Base-by-base conservation (phyloP, 2,329 filamentous ascomycete species). In the Huntiella decipiens region DNA sequence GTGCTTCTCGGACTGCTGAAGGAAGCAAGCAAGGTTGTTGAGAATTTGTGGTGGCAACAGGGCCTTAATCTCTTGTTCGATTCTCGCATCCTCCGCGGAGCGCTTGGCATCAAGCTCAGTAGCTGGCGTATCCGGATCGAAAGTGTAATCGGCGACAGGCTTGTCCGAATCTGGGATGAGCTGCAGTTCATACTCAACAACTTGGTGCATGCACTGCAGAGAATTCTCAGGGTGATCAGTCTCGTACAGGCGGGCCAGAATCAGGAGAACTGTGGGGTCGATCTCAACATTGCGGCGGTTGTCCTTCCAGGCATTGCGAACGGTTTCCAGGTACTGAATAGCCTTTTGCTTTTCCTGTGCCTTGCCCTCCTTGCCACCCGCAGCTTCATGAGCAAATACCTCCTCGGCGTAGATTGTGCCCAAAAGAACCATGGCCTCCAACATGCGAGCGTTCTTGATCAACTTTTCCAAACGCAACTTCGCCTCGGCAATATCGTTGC, bases 21-120 rank as follows among this genome's bases (percentile, higher is more conserved):
- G 77, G 63, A 96, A 96, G 61, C 87, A 95, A 4, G 84, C 91
- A 58, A 96, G 93, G 59, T 98, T 98, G 67, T 96, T 98, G 38
- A 98, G 71, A 2, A 96, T 69, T 56, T 94, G 86, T 3, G 91
- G 91, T 1, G 87, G 83, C 1, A 98, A 66, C 49, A 80, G 70
- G 57, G 87, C 82, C 45, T 86, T 78, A 22, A 93, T 67, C 12
- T 70, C 67, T 16, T 66, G 66, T 46, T 73, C 72, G 47, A 74
- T 63, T 28, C 73, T 70, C 3, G 66, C 69, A 48, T 80, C 73
- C 45, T 83, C 76, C 12, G 41, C 39, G 4, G 44, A 41, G 8
- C 43, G 44, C 6, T 44, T 40, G 11, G 37, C 48, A 7, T 45
- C 41, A 17, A 43, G 15, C 5, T 35, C 42, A 6, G 42, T 38